Evolutionary conservation across 73 alveolate species (phyloP), one percentile per base, ranked within the genome.

Genomic region (Paraurostyla sp.): DNA sequence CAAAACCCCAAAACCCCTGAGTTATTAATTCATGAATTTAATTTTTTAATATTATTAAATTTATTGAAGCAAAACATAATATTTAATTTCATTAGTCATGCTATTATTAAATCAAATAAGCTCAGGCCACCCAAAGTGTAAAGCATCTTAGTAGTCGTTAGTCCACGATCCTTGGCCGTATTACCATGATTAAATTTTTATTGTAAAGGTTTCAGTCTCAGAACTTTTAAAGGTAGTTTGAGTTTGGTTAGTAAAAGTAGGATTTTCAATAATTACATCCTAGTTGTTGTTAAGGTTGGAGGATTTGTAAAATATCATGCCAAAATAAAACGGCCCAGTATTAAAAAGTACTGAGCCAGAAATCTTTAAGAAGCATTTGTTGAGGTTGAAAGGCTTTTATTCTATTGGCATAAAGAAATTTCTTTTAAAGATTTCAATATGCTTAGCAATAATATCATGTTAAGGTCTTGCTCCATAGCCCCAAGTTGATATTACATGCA

Each of bases 131-230:
- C 82, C 82, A 38, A 65, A 40, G 9, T 6, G 1, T 6, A 0
- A 22, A 6, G 36, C 33, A 65, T 65, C 82, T 16, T 13, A 65
- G 23, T 22, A 65, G 25, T 65, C 82, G 13, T 38, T 65, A 38
- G 82, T 65, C 82, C 82, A 65, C 4, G 82, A 65, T 30, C 82
- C 82, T 38, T 65, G 25, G 9, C 82, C 82, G 41, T 18, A 40
- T 65, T 65, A 22, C 42, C 58, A 15, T 6, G n/a, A 2, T 15
- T 7, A n/a, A 1, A 65, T 6, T 65, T 30, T 65, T 16, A 65
- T 38, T 11, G 82, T 65, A 15, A 40, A 11, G 23, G 11, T 65
- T 38, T 22, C 41, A 18, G n/a, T 40, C 23, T 35, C 58, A 22
- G 15, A 33, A 6, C 41, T 65, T 23, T 13, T 65, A 38, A 65